Conservation (phyloP, 2,329 filamentous ascomycete species). For the Biscogniauxia mediterranea region DNA sequence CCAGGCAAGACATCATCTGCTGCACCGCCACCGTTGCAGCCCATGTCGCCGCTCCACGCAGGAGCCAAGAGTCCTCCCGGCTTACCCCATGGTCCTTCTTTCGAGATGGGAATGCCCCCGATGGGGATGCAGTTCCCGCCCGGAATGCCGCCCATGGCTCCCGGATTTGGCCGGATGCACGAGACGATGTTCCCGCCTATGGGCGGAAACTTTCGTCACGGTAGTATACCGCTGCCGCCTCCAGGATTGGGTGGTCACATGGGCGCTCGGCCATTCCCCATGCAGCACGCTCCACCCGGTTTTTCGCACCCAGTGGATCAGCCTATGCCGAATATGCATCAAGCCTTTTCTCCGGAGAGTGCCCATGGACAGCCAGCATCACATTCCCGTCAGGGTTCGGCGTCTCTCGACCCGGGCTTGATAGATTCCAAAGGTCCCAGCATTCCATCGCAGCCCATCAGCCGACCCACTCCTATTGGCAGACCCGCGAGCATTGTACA, state of each 20-base stretch:
- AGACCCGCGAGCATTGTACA: conserved; percentile 73
- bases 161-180: conserved; percentile 41
- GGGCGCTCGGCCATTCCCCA: conserved; percentile 43
- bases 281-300: conserved; percentile 50
- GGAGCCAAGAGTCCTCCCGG: conserved; percentile 58
- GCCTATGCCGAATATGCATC: conserved; percentile 37
- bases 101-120: conserved; percentile 48
- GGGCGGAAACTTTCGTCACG: conserved; percentile 42
- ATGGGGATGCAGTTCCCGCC: conserved; percentile 58
- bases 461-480: conserved; percentile 82
- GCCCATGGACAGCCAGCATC: conserved; percentile 42
- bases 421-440: conserved; percentile 29
- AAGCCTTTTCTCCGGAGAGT: conserved; percentile 36
- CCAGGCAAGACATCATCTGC: conserved; percentile 58
- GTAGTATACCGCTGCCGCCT: conserved; percentile 48
- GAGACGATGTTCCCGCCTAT: conserved; percentile 46
- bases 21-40: conserved; percentile 41
- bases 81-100: conserved; percentile 38
- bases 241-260: conserved; percentile 48
- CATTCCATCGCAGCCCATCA: conserved; percentile 67
- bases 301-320: conserved; percentile 47
- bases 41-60: conserved; percentile 62
- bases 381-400: conserved; percentile 76
- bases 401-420: conserved; percentile 58
- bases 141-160: conserved; percentile 57